phyloP scores from a whole-genome alignment of 495 filamentous ascomycete species.

The Penicillium parvum region DNA sequence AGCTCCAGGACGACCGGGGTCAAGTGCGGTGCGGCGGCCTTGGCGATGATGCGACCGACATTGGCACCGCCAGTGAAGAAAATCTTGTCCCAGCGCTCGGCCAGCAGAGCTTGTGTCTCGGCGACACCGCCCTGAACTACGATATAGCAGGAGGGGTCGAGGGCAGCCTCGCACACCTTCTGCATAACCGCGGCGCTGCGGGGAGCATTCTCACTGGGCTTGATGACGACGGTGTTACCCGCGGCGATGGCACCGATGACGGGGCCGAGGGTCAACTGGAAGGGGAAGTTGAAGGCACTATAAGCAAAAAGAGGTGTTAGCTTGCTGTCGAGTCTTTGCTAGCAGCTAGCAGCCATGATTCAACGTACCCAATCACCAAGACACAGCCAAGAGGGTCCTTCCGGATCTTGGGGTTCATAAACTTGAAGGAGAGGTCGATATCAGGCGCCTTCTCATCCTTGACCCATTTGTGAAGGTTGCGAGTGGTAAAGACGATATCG shows the following conservation, averaged over 20 bases:
- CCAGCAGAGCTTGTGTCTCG: slow-evolving; percentile 75
- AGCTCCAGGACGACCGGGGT: slow-evolving; percentile 88
- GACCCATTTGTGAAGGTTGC: slow-evolving; percentile 73
- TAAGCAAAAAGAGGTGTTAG: slow-evolving; percentile 8
- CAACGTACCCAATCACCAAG: slow-evolving; percentile 73
- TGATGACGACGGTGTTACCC: slow-evolving; percentile 83
- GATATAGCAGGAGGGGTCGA: slow-evolving; percentile 74
- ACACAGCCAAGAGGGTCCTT: slow-evolving; percentile 87
- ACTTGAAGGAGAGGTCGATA: slow-evolving; percentile 59
- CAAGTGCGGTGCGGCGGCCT: slow-evolving; percentile 86
- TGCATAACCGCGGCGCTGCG: slow-evolving; percentile 72
- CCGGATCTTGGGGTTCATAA: slow-evolving; percentile 68
- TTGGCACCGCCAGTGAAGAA: slow-evolving; percentile 81
- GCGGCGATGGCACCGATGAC: slow-evolving; percentile 87
- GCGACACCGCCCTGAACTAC: slow-evolving; percentile 76
- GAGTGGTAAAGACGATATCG: slow-evolving; percentile 70
- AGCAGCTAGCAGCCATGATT: neutral
- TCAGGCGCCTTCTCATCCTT: slow-evolving; percentile 75
- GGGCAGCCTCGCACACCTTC: slow-evolving; percentile 63
- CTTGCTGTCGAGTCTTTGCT: too few species aligned
- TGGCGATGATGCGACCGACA: slow-evolving; percentile 83
- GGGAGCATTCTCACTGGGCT: slow-evolving; percentile 81
- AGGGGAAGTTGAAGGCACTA: slow-evolving; percentile 85
- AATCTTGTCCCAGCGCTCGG: slow-evolving; percentile 95
- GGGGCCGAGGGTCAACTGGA: slow-evolving; percentile 73